Percentiles rank a stretch among this genome's conserved stretches.
phyloP scores from a whole-genome alignment of 306 rosid species.

The Vigna radiata region DNA sequence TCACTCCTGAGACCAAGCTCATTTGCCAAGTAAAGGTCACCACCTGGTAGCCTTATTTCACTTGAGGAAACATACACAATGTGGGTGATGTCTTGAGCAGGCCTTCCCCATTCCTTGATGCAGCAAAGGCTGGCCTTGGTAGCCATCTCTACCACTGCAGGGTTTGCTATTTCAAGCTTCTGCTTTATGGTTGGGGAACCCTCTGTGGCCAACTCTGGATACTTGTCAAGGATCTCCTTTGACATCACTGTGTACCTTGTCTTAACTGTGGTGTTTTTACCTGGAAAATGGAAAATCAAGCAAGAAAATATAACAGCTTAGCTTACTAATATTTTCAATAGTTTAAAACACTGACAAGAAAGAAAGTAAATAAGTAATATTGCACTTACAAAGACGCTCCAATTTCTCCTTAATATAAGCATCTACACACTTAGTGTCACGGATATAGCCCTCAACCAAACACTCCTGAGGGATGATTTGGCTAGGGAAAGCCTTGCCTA shows the following conservation, averaged over 20 bases:
- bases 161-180: conserved; percentile 84
- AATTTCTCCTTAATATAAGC: conserved; percentile 76
- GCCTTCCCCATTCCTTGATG: conserved; percentile 91
- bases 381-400: conserved; percentile 85
- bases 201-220: conserved; percentile 86
- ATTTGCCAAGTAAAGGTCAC: conserved; percentile 83
- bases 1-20: conserved; percentile 75
- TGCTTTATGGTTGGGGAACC: conserved; percentile 87
- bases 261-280: conserved; percentile 95
- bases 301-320: not conserved
- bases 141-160: conserved; percentile 93
- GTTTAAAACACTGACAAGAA: too few species aligned
- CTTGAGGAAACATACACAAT: conserved; percentile 89
- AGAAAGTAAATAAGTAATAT: not conserved
- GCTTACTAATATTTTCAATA: not conserved
- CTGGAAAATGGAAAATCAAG: conserved; percentile 48
- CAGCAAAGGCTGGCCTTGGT: conserved; percentile 78
- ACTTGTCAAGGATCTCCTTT: conserved; percentile 89
- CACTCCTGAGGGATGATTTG: conserved; percentile 94
- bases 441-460: conserved; percentile 91
- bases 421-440: conserved; percentile 87
- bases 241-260: conserved; percentile 97
- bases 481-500: conserved; percentile 91
- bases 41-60: conserved; percentile 89
- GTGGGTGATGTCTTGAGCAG: conserved; percentile 78